These are phyloP conservation scores for Leishmania turanica DNA, from an alignment of 208 protist genomes.

Conservation along the genomic window DNA sequence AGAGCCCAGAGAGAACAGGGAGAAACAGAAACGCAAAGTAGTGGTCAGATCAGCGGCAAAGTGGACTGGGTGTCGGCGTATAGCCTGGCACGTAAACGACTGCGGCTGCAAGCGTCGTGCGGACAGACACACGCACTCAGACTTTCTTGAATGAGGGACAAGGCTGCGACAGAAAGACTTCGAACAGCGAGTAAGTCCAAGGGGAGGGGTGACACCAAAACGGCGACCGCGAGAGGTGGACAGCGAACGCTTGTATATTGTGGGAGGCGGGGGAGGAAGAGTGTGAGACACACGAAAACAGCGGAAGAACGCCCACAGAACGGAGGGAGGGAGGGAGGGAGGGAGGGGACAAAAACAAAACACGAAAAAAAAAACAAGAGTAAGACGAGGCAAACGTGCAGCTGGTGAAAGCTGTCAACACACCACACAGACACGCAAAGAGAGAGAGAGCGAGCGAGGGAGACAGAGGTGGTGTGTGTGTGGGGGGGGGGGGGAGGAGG, in stretches of 20 bases:
- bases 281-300: neutral
- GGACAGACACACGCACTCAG: neutral
- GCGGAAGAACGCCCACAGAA: too few relatives aligned
- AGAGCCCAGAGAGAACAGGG: neutral
- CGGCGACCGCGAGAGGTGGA: neutral
- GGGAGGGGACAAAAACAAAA: neutral
- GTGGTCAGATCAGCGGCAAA: neutral
- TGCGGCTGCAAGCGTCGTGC: neutral
- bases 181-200: neutral
- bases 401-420: too few relatives aligned
- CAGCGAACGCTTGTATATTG: neutral
- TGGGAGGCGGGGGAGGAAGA: too few relatives aligned
- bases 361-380: neutral
- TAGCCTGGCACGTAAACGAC: neutral
- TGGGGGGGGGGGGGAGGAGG: too few relatives aligned
- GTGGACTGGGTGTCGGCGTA: neutral
- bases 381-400: neutral
- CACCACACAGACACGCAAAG: neutral
- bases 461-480: neutral
- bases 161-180: neutral
- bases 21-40: neutral
- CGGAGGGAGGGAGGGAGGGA: neutral
- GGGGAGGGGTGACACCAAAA: neutral
- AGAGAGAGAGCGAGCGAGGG: neutral
- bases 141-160: neutral